Conservation (phyloP, 257 asterid species). For the Echium plantagineum region DNA sequence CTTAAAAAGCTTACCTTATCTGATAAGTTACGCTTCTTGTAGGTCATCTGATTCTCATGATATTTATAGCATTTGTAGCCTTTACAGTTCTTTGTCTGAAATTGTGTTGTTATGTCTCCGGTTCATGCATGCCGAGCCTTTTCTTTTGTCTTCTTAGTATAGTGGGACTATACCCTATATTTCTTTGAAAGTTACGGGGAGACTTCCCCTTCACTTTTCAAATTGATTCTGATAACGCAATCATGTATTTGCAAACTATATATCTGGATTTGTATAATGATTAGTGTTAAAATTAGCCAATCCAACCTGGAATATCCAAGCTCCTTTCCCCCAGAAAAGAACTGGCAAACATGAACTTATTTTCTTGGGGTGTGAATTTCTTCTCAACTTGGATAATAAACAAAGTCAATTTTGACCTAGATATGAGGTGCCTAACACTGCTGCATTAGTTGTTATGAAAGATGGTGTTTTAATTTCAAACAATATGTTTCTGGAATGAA, state of each 20-base stretch:
- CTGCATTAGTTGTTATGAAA: background rate
- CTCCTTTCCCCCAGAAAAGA: background rate
- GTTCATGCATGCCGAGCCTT: background rate
- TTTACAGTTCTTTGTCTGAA: background rate
- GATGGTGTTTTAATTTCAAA: background rate
- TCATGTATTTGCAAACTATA: background rate
- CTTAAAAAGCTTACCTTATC: background rate
- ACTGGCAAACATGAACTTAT: no score
- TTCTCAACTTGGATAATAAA: no score
- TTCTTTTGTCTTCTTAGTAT: background rate
- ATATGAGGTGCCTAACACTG: background rate
- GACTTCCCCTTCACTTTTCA: background rate
- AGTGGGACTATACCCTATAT: background rate
- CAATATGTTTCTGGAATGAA: background rate
- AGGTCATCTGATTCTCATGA: no score
- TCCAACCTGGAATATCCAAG: background rate
- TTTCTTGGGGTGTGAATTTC: background rate
- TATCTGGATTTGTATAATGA: no score
- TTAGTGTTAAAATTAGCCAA: background rate
- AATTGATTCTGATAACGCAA: background rate
- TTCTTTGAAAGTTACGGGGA: background rate
- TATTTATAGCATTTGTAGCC: no score
- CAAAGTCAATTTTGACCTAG: background rate
- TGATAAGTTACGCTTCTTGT: background rate
- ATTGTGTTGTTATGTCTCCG: background rate